Percentiles rank a stretch among this genome's conserved stretches.
These are phyloP conservation scores for Malus fusca DNA, from an alignment of 306 rosid species.

Conservation along the genomic window DNA sequence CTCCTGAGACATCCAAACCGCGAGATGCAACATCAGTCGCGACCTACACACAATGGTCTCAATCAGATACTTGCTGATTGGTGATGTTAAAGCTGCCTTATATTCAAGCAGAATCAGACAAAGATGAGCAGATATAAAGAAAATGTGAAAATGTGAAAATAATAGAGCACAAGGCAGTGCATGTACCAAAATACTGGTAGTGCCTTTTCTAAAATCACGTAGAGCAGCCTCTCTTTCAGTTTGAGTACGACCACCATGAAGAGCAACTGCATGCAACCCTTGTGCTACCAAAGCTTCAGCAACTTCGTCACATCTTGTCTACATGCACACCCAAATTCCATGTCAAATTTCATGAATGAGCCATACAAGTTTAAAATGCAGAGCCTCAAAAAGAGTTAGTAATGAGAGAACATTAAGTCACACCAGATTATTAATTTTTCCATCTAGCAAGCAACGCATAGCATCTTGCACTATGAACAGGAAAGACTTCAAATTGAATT, in stretches of 20 bases:
- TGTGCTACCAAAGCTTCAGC: slow-evolving; percentile 78
- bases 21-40: slow-evolving; percentile 94
- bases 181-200: slow-evolving; percentile 71
- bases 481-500: neutral
- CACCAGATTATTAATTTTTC: neutral
- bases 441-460: neutral
- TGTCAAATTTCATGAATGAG: neutral
- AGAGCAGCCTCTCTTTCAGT: slow-evolving; percentile 79
- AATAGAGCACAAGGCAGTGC: neutral
- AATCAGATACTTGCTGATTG: slow-evolving; percentile 2
- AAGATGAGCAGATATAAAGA: neutral
- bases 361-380: neutral
- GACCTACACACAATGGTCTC: slow-evolving; percentile 40
- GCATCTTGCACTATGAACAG: neutral
- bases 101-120: slow-evolving; percentile 1
- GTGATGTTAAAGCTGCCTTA: neutral
- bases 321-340: slow-evolving; percentile 22
- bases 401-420: neutral
- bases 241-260: slow-evolving; percentile 89
- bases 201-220: slow-evolving; percentile 63
- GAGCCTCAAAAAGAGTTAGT: neutral
- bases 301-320: slow-evolving; percentile 80
- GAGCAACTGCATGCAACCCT: slow-evolving; percentile 81
- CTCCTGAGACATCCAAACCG: slow-evolving; percentile 91
- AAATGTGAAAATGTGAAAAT: neutral